Evolutionary conservation across 1,284 basidiomycete genomes (phyloP), one percentile per base, ranked within the genome.

Genomic region (Kalmanozyma brasiliensis): DNA sequence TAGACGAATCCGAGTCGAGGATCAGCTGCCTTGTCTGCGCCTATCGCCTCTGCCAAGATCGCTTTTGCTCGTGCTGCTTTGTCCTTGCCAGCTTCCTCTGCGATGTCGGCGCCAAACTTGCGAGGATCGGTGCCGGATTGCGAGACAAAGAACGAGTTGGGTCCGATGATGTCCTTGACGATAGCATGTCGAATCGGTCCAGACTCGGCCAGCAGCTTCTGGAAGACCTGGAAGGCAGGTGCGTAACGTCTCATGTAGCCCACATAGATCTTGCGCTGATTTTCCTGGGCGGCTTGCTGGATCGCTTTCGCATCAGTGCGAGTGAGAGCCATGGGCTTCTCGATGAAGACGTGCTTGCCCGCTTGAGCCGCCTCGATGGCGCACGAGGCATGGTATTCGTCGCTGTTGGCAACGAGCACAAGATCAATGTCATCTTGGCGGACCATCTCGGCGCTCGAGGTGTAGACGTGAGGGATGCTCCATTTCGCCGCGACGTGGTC

Each of bases 211-310:
- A 84, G 73, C 16, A 78, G 68, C 47, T 83, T 68, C 52, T 82
- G 82, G 38, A 83, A 75, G 11, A 77, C 67, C 26, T 75, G 42
- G 44, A 82, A 83, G 2, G 84, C 84, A 2, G 72, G 62, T 2
- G 84, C 82, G 51, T 83, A 84, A 9, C 84, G 72, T 32, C 84
- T 69, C 83, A 84, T 84, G 57, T 83, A 83, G 6, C 83, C 84
- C 8, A 84, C 80, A 59, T 80, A 72, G 35, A 83, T 74, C 38
- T 82, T 52, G 40, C 75, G 63, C 20, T 49, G 43, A 37, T 60
- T 52, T 1, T 49, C 19, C 7, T 61, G 20, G 0, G 66, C 66
- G 2, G 74, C 64, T 2, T 47, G 32, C 19, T 67, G 42, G 20
- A 77, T 60, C 23, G 45, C 40, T 11, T 40, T n/a, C 13, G 67